These are phyloP conservation scores for Colletotrichum agaves DNA, from an alignment of 2,329 filamentous ascomycete genomes.

Conservation along the genomic window DNA sequence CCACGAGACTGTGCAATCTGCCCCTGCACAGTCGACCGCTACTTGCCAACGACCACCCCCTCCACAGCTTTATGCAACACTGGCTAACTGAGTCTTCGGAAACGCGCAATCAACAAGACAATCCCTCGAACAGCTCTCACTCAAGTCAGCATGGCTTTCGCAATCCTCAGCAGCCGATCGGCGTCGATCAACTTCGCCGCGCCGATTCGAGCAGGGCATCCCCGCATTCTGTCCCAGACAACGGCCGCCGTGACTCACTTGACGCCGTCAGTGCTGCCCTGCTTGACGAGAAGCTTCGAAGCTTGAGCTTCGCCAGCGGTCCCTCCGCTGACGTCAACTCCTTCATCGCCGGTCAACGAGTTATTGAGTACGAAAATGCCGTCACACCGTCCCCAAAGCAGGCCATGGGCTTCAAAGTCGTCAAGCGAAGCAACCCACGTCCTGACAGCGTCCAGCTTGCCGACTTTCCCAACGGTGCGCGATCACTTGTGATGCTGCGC, in stretches of 20 bases:
- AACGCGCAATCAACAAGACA: slow-evolving; percentile 52
- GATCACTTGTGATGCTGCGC: slow-evolving; percentile 14
- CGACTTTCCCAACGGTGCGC: slow-evolving; percentile 84
- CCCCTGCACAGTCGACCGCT: slow-evolving; percentile 61
- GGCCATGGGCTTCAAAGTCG: slow-evolving; percentile 65
- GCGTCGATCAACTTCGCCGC: slow-evolving; percentile 47
- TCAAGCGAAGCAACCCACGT: slow-evolving; percentile 56
- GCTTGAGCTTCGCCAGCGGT: slow-evolving; percentile 58
- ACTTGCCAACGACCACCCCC: slow-evolving; percentile 46
- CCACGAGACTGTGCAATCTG: slow-evolving; percentile 61
- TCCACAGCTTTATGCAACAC: slow-evolving; percentile 72
- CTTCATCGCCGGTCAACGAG: slow-evolving; percentile 60
- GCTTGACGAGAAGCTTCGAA: slow-evolving; percentile 62
- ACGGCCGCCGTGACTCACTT: slow-evolving; percentile 41
- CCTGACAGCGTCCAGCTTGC: slow-evolving; percentile 56
- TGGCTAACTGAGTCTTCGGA: slow-evolving; percentile 61
- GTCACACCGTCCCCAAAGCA: slow-evolving; percentile 59
- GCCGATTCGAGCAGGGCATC: slow-evolving; percentile 50
- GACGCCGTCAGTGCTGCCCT: slow-evolving; percentile 52
- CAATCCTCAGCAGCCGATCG: slow-evolving; percentile 54
- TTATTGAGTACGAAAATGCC: slow-evolving; percentile 71
- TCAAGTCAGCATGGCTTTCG: slow-evolving; percentile 67
- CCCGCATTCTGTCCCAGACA: slow-evolving; percentile 47
- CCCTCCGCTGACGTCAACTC: slow-evolving; percentile 42
- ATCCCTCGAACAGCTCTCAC: slow-evolving; percentile 45